Conservation (phyloP, 2,329 filamentous ascomycete species). For the Amauroascus verrucosus region DNA sequence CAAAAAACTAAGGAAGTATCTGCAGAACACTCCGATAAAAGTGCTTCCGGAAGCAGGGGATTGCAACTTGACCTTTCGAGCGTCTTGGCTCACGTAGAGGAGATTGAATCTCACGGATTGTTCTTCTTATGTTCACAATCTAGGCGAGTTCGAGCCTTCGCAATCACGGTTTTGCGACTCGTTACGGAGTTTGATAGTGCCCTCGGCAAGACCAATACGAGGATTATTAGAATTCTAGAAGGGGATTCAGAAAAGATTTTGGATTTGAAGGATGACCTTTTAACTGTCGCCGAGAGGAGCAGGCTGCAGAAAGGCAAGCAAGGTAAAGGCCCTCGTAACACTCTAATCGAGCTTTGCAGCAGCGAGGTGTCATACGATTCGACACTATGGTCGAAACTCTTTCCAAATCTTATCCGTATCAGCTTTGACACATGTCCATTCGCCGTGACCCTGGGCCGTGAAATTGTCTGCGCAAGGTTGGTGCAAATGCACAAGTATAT, state of each 20-base stretch:
- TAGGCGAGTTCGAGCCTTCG: constrained; percentile 74
- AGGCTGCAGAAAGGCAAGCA: constrained; percentile 82
- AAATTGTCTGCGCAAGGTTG: constrained; percentile 84
- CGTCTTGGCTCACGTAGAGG: constrained; percentile 87
- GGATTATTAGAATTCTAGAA: constrained; percentile 87
- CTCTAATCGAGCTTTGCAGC: constrained; percentile 84
- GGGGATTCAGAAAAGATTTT: constrained; percentile 80
- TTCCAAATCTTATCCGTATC: constrained; percentile 85
- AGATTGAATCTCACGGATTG: constrained; percentile 89
- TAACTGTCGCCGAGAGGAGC: constrained; percentile 80
- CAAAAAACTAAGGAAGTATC: constrained; percentile 68
- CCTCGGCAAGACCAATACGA: constrained; percentile 65
- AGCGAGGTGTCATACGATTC: constrained; percentile 93
- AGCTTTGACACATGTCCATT: constrained; percentile 86
- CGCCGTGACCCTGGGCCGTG: constrained; percentile 78
- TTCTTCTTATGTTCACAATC: constrained; percentile 98
- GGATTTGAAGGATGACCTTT: constrained; percentile 77
- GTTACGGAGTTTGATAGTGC: constrained; percentile 90
- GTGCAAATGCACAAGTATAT: constrained; percentile 88
- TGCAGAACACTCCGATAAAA: constrained; percentile 54
- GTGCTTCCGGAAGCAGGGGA: constrained; percentile 56
- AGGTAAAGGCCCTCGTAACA: constrained; percentile 71
- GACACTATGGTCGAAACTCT: constrained; percentile 95
- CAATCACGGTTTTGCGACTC: constrained; percentile 80
- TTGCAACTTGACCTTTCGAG: constrained; percentile 75